Evolutionary conservation across 1,284 basidiomycete species (phyloP), one percentile per base, ranked within the genome.

Genomic region (Naganishia albida): DNA sequence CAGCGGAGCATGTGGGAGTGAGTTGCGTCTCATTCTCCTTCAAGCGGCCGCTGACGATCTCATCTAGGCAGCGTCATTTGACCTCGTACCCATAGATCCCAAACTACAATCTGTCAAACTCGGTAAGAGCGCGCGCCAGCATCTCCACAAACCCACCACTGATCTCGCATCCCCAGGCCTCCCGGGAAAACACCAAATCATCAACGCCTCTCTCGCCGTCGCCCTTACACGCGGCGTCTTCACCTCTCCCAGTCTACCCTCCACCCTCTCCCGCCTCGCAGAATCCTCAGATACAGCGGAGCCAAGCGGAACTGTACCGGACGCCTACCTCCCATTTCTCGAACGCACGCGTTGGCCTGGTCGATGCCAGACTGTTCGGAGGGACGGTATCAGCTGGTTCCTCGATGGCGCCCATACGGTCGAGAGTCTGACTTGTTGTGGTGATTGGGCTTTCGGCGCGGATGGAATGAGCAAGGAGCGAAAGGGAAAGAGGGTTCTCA

Each of bases 341-440:
- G 78, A 85, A 68, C 80, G 83, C 16, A 85, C 93, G 0, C 85
- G 83, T 67, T 99, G 95, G 95, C 95, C 96, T 2, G 96, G 96
- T n/a, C 85, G 96, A 48, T 99, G 96, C 77, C 96, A 99, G 78
- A 85, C 84, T 1, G 86, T 96, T 7, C 67, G 34, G 71, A 2
- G 88, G 92, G 70, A 86, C 86, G 1, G 74, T 59, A 13, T 70
- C 70, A 7, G 49, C 67, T 99, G 93, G 93, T 91, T 88, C 76
- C 81, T 99, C 26, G 96, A 99, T 76, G 96, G 96, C 1, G 94
- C 95, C 15, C 96, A 99, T 77, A 99, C 96, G 0, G 80, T 85
- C 15, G 96, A 99, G 76, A 96, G 92, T 73, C 82, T 99, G 34
- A 83, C 85, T 51, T 91, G 87, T 67, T 95, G 94, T 72, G 85